A percentile compares a stretch with the other conserved stretches of the same genome.
These are phyloP conservation scores for Mycena galopus DNA, from an alignment of 768 basidiomycete genomes.

Conservation along the genomic window DNA sequence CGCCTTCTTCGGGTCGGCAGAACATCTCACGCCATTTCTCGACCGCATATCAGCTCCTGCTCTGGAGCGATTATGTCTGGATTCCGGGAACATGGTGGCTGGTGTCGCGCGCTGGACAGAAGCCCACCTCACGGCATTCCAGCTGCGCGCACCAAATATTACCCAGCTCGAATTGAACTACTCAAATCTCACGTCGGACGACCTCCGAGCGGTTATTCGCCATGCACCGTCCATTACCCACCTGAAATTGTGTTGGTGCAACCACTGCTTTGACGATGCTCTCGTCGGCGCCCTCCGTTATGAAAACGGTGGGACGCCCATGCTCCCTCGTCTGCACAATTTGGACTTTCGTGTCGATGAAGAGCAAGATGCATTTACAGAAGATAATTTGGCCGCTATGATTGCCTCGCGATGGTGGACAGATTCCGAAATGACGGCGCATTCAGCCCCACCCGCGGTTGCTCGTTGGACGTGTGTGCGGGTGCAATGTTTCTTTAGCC, in stretches of 20 bases:
- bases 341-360: background rate
- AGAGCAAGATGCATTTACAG: background rate
- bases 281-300: background rate
- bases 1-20: background rate
- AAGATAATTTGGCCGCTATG: background rate
- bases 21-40: background rate
- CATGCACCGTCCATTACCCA: background rate
- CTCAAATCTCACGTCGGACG: background rate
- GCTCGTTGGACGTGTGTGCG: background rate
- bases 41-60: background rate
- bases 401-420: conserved; percentile 1
- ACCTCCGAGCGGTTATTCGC: background rate
- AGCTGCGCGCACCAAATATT: conserved; percentile 4
- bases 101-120: background rate
- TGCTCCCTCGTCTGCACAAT: background rate
- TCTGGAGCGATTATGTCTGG: background rate
- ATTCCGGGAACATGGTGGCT: background rate
- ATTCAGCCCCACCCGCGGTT: background rate
- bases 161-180: background rate
- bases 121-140: background rate
- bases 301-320: background rate
- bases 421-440: background rate
- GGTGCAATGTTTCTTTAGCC: no score
- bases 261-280: background rate
- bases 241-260: background rate